Conservation (phyloP, 148 eudicot genomes). For the Rhododendron ovatum region DNA sequence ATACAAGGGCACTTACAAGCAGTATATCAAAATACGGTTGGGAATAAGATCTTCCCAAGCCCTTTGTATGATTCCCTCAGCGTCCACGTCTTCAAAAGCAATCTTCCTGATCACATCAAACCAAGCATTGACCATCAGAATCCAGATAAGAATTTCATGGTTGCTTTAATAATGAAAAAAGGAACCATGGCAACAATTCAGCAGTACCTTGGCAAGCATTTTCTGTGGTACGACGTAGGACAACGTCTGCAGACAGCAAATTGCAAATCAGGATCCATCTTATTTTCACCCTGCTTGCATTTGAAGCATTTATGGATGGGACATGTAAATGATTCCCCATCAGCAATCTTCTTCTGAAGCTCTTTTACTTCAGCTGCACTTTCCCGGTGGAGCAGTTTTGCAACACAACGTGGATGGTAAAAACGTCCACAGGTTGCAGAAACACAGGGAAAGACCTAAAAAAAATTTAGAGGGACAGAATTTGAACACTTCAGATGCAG, state of each 20-base stretch:
- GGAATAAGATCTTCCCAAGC: slow-evolving; percentile 84
- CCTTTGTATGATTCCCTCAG: slow-evolving; percentile 44
- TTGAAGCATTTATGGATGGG: slow-evolving; percentile 64
- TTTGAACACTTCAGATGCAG: slow-evolving; percentile 4
- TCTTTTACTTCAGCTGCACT: slow-evolving; percentile 39
- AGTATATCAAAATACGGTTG: slow-evolving; percentile 76
- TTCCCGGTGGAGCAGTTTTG: slow-evolving; percentile 51
- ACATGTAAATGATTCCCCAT: slow-evolving; percentile 75
- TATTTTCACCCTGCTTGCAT: slow-evolving; percentile 63
- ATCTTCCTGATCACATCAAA: slow-evolving; percentile 47
- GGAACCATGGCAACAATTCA: background rate
- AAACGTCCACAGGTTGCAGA: slow-evolving; percentile 89
- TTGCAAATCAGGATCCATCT: slow-evolving; percentile 41
- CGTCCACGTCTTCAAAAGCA: slow-evolving; percentile 45
- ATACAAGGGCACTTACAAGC: slow-evolving; percentile 56
- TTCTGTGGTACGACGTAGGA: slow-evolving; percentile 81
- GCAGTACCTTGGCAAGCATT: slow-evolving; percentile 82
- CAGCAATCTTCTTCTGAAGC: slow-evolving; percentile 46
- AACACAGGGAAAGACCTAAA: slow-evolving; percentile 83
- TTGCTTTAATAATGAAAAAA: background rate
- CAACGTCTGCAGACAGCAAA: slow-evolving; percentile 96
- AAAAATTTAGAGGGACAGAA: slow-evolving; percentile 1
- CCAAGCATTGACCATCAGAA: slow-evolving; percentile 9
- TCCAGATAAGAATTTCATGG: background rate
- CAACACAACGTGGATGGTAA: slow-evolving; percentile 86